phyloP scores from a whole-genome alignment of 1,284 basidiomycete genomes.

The Ceratobasidium sp. region DNA sequence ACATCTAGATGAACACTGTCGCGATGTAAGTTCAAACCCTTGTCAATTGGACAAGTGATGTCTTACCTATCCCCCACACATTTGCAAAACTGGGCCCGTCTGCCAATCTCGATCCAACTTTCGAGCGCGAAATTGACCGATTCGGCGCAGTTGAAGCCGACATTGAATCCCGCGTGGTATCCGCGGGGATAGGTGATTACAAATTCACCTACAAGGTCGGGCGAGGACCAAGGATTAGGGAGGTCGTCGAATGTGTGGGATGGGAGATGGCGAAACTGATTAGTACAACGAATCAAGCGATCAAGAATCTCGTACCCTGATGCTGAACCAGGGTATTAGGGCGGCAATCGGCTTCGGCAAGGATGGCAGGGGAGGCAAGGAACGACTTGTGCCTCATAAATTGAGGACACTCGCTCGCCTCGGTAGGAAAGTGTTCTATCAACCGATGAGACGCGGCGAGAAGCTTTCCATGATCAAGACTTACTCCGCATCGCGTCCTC shows the following conservation, averaged over 20 bases:
- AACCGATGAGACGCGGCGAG: slow-evolving; percentile 36
- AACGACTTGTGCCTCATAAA: slow-evolving; percentile 98
- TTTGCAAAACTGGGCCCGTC: slow-evolving; percentile 79
- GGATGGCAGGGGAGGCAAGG: slow-evolving; percentile 85
- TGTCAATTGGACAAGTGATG: neutral
- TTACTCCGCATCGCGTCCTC: slow-evolving; percentile 83
- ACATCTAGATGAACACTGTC: slow-evolving; percentile 89
- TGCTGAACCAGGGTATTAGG: slow-evolving; percentile 92
- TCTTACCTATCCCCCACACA: slow-evolving; percentile 83
- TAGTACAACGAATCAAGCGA: neutral
- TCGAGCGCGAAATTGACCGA: slow-evolving; percentile 98
- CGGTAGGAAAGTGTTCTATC: slow-evolving; percentile 84
- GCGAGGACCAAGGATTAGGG: neutral
- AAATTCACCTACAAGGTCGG: slow-evolving; percentile 73
- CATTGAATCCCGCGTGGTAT: slow-evolving; percentile 96
- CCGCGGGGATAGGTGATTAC: slow-evolving; percentile 95
- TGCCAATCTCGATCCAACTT: slow-evolving; percentile 90
- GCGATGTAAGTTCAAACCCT: neutral
- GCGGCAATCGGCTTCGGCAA: slow-evolving; percentile 80
- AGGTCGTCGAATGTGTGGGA: neutral
- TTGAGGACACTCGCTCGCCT: slow-evolving; percentile 84
- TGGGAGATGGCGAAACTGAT: neutral
- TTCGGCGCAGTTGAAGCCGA: slow-evolving; percentile 97
- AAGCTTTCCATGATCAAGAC: slow-evolving; percentile 42
- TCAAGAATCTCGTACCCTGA: slow-evolving; percentile 46